Evolutionary conservation across 352 stramenopile genomes (phyloP), one percentile per base, ranked within the genome.

Genomic region (Globisporangium middletonii): DNA sequence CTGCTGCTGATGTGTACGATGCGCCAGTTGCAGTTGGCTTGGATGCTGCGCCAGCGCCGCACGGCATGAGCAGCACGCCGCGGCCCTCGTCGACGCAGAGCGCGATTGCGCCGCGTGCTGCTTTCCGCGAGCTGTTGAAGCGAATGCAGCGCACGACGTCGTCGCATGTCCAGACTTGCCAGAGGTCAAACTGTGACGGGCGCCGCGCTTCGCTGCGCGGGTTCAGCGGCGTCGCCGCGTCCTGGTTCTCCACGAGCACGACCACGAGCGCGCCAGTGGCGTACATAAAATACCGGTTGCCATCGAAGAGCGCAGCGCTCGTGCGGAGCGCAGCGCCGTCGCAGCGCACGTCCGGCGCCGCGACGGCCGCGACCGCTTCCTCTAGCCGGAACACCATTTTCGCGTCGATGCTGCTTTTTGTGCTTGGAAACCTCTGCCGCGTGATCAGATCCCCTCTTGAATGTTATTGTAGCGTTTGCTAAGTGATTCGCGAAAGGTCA

Each of bases 251-350:
- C 47, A 72, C 60, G 4, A 92, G 67, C 18, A 92, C 62, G 16
- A 92, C 77, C 18, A 92, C 55, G 35, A 83, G 66, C 61, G 76
- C 59, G n/a, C 81, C 76, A 16, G 66, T 59, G 0, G 71, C 65
- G 57, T 85, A 88, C 48, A 88, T 68, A 33, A 89, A 61, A 51
- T 83, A 89, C 16, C 79, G 77, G n/a, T 53, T 71, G 42, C 66
- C 71, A 33, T 84, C 79, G 59, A 83, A 77, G 16, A 75, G 44
- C 11, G 73, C 70, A 23, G 66, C 62, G 55, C 72, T 78, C 16
- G 86, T 63, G 13, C 51, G 64, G 42, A 67, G 48, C n/a, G 64
- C 42, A 11, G 58, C 58, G 8, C 52, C 45, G 0, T 26, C 19
- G 30, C 4, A 11, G n/a, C 12, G 28, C 9, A 65, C 61, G 50